Evolutionary conservation across 352 stramenopile genomes (phyloP).

Genomic region (Peronospora tabacina): DNA sequence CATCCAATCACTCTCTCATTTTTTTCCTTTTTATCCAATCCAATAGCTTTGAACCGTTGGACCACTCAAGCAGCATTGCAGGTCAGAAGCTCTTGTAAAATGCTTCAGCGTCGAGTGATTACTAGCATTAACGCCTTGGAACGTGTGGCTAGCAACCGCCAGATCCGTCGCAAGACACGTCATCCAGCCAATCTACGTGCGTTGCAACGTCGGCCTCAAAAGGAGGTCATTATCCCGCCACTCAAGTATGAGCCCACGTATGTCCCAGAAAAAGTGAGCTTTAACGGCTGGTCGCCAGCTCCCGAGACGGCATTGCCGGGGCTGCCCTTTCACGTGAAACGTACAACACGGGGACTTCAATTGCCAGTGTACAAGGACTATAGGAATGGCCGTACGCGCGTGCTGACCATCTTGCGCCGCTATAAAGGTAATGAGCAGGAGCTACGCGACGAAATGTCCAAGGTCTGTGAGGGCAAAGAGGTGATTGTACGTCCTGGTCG

Average conservation of each 20-base stretch:
- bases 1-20: constrained; percentile 1
- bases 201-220: constrained; percentile 52
- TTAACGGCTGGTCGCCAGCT: constrained; percentile 82
- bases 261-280: constrained; percentile 74
- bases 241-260: constrained; percentile 83
- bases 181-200: constrained; percentile 66
- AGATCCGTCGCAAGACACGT: constrained; percentile 77
- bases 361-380: constrained; percentile 84
- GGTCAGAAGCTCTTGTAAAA: constrained; percentile 23
- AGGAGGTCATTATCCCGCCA: constrained; percentile 44
- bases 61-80: constrained; percentile 25
- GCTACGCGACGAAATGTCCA: constrained; percentile 72
- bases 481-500: constrained; percentile 59
- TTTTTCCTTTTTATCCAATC: constrained; percentile 7
- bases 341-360: constrained; percentile 68
- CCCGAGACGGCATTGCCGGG: constrained; percentile 51
- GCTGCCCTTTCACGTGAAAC: constrained; percentile 75
- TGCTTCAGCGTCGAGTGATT: constrained; percentile 60
- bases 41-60: background rate
- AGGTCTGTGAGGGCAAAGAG: constrained; percentile 75
- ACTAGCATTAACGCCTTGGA: constrained; percentile 39
- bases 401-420: constrained; percentile 79
- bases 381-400: constrained; percentile 77
- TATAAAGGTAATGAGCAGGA: constrained; percentile 76
- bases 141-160: constrained; percentile 77